Percentiles rank a stretch among this genome's conserved stretches.
Conservation (phyloP, 2,329 filamentous ascomycete genomes). For the Xylogone sp. region DNA sequence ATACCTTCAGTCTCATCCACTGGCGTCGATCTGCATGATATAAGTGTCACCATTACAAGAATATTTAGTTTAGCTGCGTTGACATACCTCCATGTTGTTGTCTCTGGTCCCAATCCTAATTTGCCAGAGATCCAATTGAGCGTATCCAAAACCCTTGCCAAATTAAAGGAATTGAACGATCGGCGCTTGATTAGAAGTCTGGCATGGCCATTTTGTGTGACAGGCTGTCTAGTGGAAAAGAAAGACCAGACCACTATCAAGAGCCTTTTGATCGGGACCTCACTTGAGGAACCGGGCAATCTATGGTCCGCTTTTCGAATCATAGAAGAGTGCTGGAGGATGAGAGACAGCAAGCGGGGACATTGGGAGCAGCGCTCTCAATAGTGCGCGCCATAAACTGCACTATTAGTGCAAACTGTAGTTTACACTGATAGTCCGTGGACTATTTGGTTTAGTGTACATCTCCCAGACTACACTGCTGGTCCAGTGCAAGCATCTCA, state of each 20-base stretch:
- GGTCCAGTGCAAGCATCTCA: no score
- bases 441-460: no score
- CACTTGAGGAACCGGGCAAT: background rate
- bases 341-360: background rate
- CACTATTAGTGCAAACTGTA: no score
- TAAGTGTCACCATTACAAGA: background rate
- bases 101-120: constrained; percentile 1
- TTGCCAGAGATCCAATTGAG: constrained; percentile 3
- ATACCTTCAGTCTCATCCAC: background rate
- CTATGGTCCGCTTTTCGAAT: background rate
- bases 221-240: background rate
- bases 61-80: constrained; percentile 3
- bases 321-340: constrained; percentile 1
- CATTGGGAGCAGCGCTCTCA: no score
- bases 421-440: no score
- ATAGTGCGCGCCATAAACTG: no score
- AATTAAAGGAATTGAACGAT: background rate
- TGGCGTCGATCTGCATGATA: no score
- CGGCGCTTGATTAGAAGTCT: background rate
- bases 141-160: background rate
- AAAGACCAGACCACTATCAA: background rate
- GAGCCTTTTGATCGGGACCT: background rate
- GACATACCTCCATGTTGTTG: constrained; percentile 4
- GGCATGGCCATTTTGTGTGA: constrained; percentile 1
- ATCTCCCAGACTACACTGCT: no score